Conservation (phyloP, 164 flowering plant genomes). For the Dillenia suffruticosa region DNA sequence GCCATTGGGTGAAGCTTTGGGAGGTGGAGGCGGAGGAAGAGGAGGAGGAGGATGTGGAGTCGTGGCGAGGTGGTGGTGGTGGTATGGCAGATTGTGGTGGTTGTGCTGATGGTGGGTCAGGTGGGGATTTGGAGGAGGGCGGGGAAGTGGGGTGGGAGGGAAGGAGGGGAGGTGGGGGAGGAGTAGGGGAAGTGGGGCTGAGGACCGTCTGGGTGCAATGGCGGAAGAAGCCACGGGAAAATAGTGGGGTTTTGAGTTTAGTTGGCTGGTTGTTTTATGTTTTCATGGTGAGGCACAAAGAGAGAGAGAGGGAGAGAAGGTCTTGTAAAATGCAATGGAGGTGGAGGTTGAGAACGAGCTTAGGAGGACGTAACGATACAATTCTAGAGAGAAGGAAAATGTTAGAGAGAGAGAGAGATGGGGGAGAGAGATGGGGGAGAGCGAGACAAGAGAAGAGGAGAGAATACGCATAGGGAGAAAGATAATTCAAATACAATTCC, state of each 20-base stretch:
- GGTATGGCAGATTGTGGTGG: constrained; percentile 2
- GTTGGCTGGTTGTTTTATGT: constrained; percentile 26
- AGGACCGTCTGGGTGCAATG: constrained; percentile 68
- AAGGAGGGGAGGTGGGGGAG: constrained; percentile 22
- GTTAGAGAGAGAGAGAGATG: too few relatives aligned
- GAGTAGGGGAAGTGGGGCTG: constrained; percentile 53
- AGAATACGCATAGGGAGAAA: too few relatives aligned
- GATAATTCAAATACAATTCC: too few relatives aligned
- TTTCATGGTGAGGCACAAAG: constrained; percentile 45
- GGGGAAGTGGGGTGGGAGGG: constrained; percentile 20
- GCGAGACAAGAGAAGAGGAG: too few relatives aligned
- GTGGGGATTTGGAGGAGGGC: constrained; percentile 14
- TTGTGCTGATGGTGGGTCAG: constrained; percentile 21
- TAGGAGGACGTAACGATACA: too few relatives aligned
- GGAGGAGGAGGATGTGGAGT: constrained; percentile 58
- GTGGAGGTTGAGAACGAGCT: too few relatives aligned
- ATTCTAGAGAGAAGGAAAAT: too few relatives aligned
- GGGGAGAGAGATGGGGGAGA: too few relatives aligned
- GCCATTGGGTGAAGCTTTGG: constrained; percentile 94
- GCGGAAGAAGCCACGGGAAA: constrained; percentile 77
- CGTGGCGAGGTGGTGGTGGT: constrained; percentile 16
- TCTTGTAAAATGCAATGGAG: constrained; percentile 16
- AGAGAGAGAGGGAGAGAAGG: constrained; percentile 6
- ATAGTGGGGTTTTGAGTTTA: constrained; percentile 66
- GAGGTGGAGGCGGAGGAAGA: constrained; percentile 52